Evolutionary conservation across 78 protist species (phyloP).

Genomic region (Guillardia theta): DNA sequence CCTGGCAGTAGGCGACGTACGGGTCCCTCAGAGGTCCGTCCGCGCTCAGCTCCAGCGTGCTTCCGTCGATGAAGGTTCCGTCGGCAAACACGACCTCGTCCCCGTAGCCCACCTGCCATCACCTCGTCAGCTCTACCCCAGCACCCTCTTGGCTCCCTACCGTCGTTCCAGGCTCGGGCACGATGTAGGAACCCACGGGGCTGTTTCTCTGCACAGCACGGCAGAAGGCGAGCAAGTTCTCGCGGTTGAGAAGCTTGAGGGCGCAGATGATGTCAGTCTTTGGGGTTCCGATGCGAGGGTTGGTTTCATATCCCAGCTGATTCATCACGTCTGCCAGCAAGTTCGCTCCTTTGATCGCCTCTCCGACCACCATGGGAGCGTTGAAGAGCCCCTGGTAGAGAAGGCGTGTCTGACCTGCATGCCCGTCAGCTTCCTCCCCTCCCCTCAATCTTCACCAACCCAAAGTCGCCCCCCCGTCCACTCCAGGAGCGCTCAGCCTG

Average conservation of each 20-base stretch:
- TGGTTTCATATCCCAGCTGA: constrained; percentile 36
- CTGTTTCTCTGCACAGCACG: constrained; percentile 26
- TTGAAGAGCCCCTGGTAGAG: constrained; percentile 53
- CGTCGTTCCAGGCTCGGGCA: neutral
- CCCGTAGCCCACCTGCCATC: constrained; percentile 41
- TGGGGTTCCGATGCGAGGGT: neutral
- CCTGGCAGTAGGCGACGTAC: constrained; percentile 37
- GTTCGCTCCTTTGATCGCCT: constrained; percentile 47
- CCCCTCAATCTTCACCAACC: no score
- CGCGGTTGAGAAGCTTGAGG: neutral
- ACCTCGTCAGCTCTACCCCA: neutral
- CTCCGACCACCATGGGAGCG: constrained; percentile 52
- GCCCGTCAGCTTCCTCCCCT: no score
- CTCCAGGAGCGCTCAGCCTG: constrained; percentile 51
- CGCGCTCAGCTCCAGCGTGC: constrained; percentile 47
- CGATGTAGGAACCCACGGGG: neutral
- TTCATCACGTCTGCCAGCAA: constrained; percentile 10
- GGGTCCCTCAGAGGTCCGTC: constrained; percentile 60
- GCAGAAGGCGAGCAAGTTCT: constrained; percentile 20
- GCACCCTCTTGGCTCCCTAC: neutral
- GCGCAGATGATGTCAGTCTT: constrained; percentile 41
- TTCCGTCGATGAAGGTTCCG: constrained; percentile 51
- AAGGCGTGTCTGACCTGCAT: constrained; percentile 3
- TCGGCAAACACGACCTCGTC: constrained; percentile 53
- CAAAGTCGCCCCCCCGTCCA: constrained; percentile 61